phyloP scores from a whole-genome alignment of 139 green algal species.

The Limnomonas spitsbergensis region DNA sequence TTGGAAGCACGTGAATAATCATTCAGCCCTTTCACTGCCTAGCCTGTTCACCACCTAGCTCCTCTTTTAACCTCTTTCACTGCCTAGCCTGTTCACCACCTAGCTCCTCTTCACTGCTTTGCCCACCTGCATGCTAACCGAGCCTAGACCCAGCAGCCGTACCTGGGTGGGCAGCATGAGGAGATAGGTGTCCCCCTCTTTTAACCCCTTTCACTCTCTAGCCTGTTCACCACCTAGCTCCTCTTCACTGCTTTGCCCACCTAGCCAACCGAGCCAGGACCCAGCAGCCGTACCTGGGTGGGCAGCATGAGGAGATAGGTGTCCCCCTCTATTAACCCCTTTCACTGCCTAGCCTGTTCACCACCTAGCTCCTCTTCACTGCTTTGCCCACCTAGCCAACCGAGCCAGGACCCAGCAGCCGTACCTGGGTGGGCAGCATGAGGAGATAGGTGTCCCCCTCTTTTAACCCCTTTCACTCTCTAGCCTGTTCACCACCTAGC shows the following conservation, averaged over 20 bases:
- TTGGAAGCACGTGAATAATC: too few species aligned
- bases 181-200: conserved; percentile 65
- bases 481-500: too few species aligned
- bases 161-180: conserved; percentile 34
- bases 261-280: too few species aligned
- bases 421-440: conserved; percentile 25
- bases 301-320: conserved; percentile 54
- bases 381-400: neutral
- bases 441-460: conserved; percentile 67
- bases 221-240: too few species aligned
- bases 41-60: too few species aligned
- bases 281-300: neutral
- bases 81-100: too few species aligned
- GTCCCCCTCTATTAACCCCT: conserved; percentile 53
- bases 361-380: neutral
- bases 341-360: neutral
- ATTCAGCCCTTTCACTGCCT: neutral
- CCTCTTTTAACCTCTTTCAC: neutral
- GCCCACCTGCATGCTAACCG: neutral
- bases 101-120: neutral
- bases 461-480: conserved; percentile 12
- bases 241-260: neutral
- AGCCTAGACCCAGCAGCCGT: neutral
- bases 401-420: neutral
- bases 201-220: neutral